Base-by-base conservation (phyloP, 257 asterid species). In the Euphrasia confusa region DNA sequence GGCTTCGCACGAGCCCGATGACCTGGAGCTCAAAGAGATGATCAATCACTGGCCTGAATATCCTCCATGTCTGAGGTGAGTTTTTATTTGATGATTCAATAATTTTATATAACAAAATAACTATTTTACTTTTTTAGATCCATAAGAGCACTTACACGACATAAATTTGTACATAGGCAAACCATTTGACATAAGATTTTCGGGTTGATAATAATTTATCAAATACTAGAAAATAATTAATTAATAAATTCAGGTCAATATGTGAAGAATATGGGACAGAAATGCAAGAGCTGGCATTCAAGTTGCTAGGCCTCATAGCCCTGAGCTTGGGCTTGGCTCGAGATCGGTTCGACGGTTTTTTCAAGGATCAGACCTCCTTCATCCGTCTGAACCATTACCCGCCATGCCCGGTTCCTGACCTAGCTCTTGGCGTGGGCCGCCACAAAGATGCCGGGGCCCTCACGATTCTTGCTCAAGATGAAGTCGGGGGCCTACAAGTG, bases 401-500 rank as follows among this genome's bases (percentile, higher is more conserved):
- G 3, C 84, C 82, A 4, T 83, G 89, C 68, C 86, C 89, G 10
- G 32, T 53, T 55, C 71, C 89, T 0, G 82, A 83, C 53, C 82
- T 80, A 4, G 86, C 86, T 26, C 79, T 80, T 0, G 86, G 86
- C 2, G 81, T 83, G 1, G 89, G 82, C 2, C 82, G 81, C 0
- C 86, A 83, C 76, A 78, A 83, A 68, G 86, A 83, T 49, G 80
- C 55, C 1, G 86, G 86, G 2, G 86, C 77, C 10, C 45, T 82
- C 15, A 82, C 83, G 4, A 66, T 82, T 61, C 80, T 82, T 7
- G 85, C 77, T 24, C 84, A 80, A 42, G 84, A 83, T 33, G 78
- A 78, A 2, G 84, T 78, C 14, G 89, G 82, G 8, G 89, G 89
- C 7, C 79, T 83, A 28, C 79, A 80, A 47, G 89, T 83, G 60